Base-by-base conservation (phyloP, 2,329 filamentous ascomycete species). In the Trichoderma oligosporum region DNA sequence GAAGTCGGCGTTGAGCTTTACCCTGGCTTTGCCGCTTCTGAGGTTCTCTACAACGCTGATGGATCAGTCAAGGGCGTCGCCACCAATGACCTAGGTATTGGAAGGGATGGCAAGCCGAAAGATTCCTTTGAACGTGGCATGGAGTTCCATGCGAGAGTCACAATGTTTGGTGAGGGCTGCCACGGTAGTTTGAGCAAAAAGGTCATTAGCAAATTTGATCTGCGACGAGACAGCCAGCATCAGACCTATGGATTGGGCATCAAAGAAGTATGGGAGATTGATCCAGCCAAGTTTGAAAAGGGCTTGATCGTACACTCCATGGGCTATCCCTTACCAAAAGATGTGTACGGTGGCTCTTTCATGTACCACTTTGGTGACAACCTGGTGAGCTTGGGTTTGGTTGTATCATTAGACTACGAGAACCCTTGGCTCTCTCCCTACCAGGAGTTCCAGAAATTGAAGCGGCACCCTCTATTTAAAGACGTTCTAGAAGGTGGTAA, bases 281-380 rank as follows among this genome's bases (percentile, higher is more conserved):
- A 91, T 66, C 91, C 94, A 0, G 91, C 89, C 66, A 97, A 96
- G 74, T 97, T 97, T 74, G 81, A 87, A 60, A 88, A 88, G 68
- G 94, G 94, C 53, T 79, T 93, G 64, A 83, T 97, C 44, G 83
- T 86, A 4, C 94, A 99, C 76, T 89, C 91, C 4, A 84, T 99
- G 86, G 94, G 94, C 18, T 97, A 96, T 68, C 94, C 94, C 18
- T 76, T 99, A 42, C 84, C 91, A 14, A 84, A 81, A 65, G 88
- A 97, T 69, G 94, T 92, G 7, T 99, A 99, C 70, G 94, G 94
- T 64, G 94, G 94, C 63, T 91, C 89, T n/a, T 99, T 91, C 86
- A 92, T 99, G 89, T 99, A 99, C 70, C 94, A 99, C 73, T 99
- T 97, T 73, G 94, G 92, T 35, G 93, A 99, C 66, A 99, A 97